Percentiles rank a stretch among this genome's conserved stretches.
Conservation (phyloP, 768 basidiomycete species). For the Lentinula boryana region DNA sequence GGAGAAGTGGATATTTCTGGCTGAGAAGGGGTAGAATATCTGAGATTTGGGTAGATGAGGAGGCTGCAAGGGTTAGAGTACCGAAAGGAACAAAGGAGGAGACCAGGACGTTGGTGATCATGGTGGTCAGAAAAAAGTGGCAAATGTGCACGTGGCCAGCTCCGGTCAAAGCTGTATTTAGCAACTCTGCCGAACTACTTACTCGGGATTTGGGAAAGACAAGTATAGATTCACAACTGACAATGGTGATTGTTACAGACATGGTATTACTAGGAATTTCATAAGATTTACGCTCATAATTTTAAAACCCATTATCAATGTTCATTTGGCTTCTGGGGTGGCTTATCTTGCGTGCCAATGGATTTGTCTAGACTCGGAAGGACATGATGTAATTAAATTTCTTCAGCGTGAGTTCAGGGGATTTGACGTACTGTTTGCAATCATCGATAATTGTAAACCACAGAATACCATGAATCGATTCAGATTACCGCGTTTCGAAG, state of each 20-base stretch:
- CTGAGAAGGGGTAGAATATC: slow-evolving; percentile 38
- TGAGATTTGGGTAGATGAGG: slow-evolving; percentile 31
- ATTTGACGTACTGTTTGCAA: slow-evolving; percentile 36
- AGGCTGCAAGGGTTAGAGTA: slow-evolving; percentile 42
- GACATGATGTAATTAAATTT: not conserved
- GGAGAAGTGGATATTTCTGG: slow-evolving; percentile 43
- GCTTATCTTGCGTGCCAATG: not conserved
- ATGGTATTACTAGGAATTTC: too few species aligned
- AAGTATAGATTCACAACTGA: too few species aligned
- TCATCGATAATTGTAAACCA: slow-evolving; percentile 40
- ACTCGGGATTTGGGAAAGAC: too few species aligned
- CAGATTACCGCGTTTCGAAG: slow-evolving; percentile 40
- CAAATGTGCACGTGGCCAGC: not conserved
- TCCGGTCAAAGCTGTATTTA: not conserved
- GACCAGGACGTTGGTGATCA: slow-evolving; percentile 49
- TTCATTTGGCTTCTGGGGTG: too few species aligned
- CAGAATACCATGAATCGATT: slow-evolving; percentile 53
- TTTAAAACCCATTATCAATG: too few species aligned
- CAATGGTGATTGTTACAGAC: too few species aligned
- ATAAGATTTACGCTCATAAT: too few species aligned
- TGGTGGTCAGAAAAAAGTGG: slow-evolving; percentile 14
- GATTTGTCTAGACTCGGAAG: not conserved
- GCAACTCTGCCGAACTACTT: too few species aligned
- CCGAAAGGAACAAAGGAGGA: slow-evolving; percentile 59
- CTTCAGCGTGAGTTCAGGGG: not conserved